phyloP scores from a whole-genome alignment of 768 basidiomycete genomes.

The Pleurotus tuoliensis region DNA sequence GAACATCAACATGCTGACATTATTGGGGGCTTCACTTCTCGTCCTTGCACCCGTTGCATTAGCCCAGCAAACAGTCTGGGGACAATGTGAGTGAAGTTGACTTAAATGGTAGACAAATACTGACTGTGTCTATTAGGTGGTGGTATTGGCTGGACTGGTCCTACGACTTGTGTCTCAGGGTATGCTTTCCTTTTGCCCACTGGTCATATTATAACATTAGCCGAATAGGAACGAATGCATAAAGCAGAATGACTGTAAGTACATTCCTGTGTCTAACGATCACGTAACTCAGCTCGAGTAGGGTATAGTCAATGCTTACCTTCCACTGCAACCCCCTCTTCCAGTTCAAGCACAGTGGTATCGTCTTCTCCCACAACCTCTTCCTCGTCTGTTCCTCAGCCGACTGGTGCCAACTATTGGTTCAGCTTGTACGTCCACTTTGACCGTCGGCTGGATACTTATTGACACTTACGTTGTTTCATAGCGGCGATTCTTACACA shows the following conservation, averaged over 20 bases:
- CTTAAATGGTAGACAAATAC: neutral
- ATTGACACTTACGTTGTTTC: neutral
- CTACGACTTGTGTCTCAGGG: constrained; percentile 40
- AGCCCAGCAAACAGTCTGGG: neutral
- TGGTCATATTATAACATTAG: neutral
- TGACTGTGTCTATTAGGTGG: neutral
- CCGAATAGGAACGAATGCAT: constrained; percentile 19
- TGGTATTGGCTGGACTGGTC: constrained; percentile 33
- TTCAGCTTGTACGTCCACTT: constrained; percentile 46
- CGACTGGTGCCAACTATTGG: constrained; percentile 39
- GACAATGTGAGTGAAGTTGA: neutral
- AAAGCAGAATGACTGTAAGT: constrained; percentile 25
- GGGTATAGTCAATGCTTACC: constrained; percentile 40
- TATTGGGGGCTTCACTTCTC: neutral
- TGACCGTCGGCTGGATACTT: neutral
- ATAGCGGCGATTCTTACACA: constrained; percentile 56
- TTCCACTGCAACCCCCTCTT: neutral
- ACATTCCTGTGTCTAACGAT: neutral
- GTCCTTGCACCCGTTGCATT: neutral
- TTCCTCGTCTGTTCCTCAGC: neutral
- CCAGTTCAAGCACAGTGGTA: neutral
- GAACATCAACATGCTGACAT: neutral
- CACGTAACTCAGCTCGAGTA: constrained; percentile 12
- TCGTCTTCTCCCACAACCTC: neutral
- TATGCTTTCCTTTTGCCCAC: constrained; percentile 12